phyloP scores from a whole-genome alignment of 495 filamentous ascomycete species.

The Parmelia sp. region DNA sequence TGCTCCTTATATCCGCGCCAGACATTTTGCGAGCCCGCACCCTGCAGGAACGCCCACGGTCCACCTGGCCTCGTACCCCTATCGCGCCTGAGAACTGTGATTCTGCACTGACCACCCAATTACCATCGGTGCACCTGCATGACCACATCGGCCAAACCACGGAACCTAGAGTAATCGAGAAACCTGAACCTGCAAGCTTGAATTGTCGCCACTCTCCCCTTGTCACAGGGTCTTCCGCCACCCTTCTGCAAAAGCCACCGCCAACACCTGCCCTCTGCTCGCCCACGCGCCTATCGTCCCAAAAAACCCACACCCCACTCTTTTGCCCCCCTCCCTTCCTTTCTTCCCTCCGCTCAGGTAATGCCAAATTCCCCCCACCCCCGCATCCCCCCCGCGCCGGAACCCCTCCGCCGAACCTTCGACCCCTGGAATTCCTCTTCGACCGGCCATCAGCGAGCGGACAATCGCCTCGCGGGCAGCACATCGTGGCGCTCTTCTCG shows the following conservation, averaged over 20 bases:
- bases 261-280: not conserved
- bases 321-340: not conserved
- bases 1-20: not conserved
- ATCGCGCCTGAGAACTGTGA: not conserved
- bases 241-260: not conserved
- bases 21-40: not conserved
- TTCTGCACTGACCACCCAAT: not conserved
- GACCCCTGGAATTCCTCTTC: conserved; percentile 78
- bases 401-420: conserved; percentile 49
- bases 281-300: not conserved
- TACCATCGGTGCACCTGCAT: not conserved
- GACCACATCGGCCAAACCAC: not conserved
- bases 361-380: conserved; percentile 19
- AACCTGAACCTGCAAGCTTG: not conserved
- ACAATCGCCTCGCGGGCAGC: conserved; percentile 51
- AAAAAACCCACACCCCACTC: not conserved
- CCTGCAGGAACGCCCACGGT: not conserved
- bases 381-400: conserved; percentile 36
- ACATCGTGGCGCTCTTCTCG: conserved; percentile 67
- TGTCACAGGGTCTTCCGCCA: not conserved
- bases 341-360: not conserved
- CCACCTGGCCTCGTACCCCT: not conserved
- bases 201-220: not conserved
- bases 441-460: conserved; percentile 73
- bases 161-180: too few species aligned